Base-by-base conservation (phyloP, 169 alveolate species). In the Plasmodium vinckei region DNA sequence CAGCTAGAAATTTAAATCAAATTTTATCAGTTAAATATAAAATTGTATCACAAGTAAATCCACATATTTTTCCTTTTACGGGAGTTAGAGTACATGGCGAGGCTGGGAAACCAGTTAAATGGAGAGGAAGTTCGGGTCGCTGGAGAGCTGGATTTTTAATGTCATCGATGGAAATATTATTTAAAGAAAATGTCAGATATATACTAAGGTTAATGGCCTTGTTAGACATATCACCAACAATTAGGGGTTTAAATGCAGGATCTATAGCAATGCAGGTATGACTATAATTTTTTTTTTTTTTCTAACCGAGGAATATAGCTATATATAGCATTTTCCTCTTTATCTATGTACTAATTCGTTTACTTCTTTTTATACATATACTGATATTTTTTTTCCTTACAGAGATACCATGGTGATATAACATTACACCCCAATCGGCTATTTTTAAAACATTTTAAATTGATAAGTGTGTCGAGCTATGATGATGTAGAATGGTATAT, bases 111-210 rank as follows among this genome's bases (percentile, higher is more conserved):
- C 94, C 94, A 12, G 94, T 91, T 21, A 86, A 89, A 53, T 88
- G 95, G 92, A 27, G 94, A 46, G 94, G 95, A 25, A 67, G 57
- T 13, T 73, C 87, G 1, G 90, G 94, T 6, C 72, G 72, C 21
- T 88, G 94, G 94, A 67, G 95, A 47, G 94, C 92, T n/a, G 94
- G 95, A 9, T 88, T 88, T 86, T 56, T 88, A 33, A 87, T 92
- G 70, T 88, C 95, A 4, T 87, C 82, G 1, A 84, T 92, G 88
- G 95, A 92, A 67, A 57, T 88, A 47, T 82, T 88, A 64, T 88
- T 88, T 25, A 88, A 92, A 75, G 94, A 92, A 63, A 87, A 92
- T 39, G 87, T 92, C 61, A 54, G 90, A 25, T 82, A 87, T 44
- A 64, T 92, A 44, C 63, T 92, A 21, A 75, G 95, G n/a, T 77